phyloP scores from a whole-genome alignment of 73 alveolate genomes.

The Blepharisma stoltei region DNA sequence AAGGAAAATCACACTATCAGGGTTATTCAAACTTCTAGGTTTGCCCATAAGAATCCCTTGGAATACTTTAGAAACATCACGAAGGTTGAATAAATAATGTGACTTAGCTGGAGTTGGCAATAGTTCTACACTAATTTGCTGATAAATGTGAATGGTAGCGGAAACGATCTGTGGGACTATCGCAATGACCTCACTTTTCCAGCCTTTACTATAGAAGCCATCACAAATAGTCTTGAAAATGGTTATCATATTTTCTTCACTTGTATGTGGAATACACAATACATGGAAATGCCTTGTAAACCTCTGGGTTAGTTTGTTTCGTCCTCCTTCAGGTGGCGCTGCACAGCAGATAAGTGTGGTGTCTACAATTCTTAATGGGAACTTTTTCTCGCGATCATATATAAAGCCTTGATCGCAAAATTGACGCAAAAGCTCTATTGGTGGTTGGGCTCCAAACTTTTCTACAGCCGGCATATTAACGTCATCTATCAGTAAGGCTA shows the following conservation, averaged over 20 bases:
- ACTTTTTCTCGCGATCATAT: constrained; percentile 94
- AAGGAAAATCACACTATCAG: constrained; percentile 77
- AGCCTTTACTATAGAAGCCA: constrained; percentile 86
- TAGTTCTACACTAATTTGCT: constrained; percentile 70
- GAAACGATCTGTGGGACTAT: constrained; percentile 75
- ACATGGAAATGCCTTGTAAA: constrained; percentile 96
- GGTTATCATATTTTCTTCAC: constrained; percentile 79
- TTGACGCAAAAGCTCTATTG: constrained; percentile 66
- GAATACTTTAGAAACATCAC: constrained; percentile 95
- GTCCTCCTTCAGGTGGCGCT: constrained; percentile 97
- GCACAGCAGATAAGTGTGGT: constrained; percentile 97
- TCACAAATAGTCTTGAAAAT: constrained; percentile 88
- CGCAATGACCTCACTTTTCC: constrained; percentile 66
- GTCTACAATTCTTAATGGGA: constrained; percentile 95
- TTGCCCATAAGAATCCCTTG: constrained; percentile 58
- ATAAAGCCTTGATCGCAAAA: constrained; percentile 79
- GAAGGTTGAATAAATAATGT: constrained; percentile 95
- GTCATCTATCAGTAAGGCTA: constrained; percentile 63
- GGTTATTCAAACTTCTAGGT: constrained; percentile 32
- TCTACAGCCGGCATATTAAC: constrained; percentile 67
- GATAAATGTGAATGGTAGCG: constrained; percentile 78
- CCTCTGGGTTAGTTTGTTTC: constrained; percentile 93
- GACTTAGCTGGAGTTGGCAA: constrained; percentile 97
- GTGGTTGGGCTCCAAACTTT: constrained; percentile 78
- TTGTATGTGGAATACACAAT: constrained; percentile 76